Conservation (phyloP, 257 asterid species). For the Solanum megistacrolobum region DNA sequence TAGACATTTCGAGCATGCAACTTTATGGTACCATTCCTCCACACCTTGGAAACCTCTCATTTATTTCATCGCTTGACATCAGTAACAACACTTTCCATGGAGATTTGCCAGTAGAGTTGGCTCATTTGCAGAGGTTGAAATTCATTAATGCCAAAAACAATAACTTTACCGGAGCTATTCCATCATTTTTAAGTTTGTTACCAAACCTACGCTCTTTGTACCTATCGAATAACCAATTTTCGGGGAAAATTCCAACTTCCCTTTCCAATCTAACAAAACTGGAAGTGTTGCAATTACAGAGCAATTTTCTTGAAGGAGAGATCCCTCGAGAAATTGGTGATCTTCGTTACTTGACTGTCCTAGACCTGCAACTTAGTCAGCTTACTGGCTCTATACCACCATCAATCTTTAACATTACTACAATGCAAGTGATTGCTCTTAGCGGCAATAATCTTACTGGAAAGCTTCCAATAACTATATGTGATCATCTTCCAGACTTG, state of each 20-base stretch:
- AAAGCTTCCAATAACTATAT: background rate
- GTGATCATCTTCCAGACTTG: background rate
- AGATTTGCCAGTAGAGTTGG: background rate
- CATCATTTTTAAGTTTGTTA: background rate
- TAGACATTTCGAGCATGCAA: background rate
- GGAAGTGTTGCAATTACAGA: rapidly evolving
- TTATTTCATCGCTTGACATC: background rate
- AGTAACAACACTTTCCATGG: background rate
- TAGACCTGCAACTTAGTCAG: background rate
- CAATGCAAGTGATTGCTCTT: background rate
- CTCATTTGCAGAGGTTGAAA: background rate
- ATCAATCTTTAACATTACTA: background rate
- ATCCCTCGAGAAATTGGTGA: background rate
- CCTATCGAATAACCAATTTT: background rate
- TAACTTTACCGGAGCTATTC: background rate
- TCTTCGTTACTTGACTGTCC: background rate
- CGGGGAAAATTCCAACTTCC: background rate
- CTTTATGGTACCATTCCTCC: background rate
- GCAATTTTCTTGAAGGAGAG: background rate
- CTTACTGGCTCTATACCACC: background rate
- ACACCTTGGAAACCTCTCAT: background rate
- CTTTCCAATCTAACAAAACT: background rate
- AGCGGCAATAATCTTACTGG: background rate
- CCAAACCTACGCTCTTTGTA: rapidly evolving
- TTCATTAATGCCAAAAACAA: rapidly evolving